Evolutionary conservation across 176 grass and related monocot genomes (phyloP).

Genomic region (Canna indica): DNA sequence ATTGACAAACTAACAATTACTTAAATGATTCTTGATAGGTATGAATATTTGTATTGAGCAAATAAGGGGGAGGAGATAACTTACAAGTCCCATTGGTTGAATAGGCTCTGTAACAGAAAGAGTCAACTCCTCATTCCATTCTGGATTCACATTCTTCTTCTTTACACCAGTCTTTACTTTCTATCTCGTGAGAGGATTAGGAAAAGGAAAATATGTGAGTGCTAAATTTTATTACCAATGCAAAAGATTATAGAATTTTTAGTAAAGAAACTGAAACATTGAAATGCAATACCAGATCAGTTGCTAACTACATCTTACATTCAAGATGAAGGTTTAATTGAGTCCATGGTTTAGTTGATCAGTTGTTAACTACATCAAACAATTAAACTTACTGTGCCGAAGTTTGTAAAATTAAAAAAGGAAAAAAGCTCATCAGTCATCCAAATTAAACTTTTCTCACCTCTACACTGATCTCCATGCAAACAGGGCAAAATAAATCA

Average conservation of each 20-base stretch:
- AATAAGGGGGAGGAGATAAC: not conserved
- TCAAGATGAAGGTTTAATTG: too few species aligned
- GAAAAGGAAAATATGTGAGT: not conserved
- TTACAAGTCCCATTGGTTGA: not conserved
- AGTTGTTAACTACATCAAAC: too few species aligned
- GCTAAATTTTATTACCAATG: not conserved
- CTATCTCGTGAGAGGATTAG: constrained; percentile 8
- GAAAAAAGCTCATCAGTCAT: too few species aligned
- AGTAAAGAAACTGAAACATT: not conserved
- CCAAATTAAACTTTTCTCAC: not conserved
- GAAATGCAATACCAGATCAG: not conserved
- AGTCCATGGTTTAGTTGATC: too few species aligned
- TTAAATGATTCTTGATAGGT: not conserved
- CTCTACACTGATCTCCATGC: not conserved
- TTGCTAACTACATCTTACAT: not conserved
- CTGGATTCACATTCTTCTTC: constrained; percentile 55
- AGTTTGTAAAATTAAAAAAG: too few species aligned
- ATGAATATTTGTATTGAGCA: not conserved
- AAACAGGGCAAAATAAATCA: too few species aligned
- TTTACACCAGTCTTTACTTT: constrained; percentile 69
- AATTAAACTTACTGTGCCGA: too few species aligned
- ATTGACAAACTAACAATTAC: not conserved
- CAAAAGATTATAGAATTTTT: not conserved
- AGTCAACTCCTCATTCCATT: constrained; percentile 57
- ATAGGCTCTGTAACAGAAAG: constrained; percentile 23